Percentiles rank a stretch among this genome's conserved stretches.
Conservation (phyloP, 1,139 yeast genomes). For the Yamadazyma songkhlaensis region DNA sequence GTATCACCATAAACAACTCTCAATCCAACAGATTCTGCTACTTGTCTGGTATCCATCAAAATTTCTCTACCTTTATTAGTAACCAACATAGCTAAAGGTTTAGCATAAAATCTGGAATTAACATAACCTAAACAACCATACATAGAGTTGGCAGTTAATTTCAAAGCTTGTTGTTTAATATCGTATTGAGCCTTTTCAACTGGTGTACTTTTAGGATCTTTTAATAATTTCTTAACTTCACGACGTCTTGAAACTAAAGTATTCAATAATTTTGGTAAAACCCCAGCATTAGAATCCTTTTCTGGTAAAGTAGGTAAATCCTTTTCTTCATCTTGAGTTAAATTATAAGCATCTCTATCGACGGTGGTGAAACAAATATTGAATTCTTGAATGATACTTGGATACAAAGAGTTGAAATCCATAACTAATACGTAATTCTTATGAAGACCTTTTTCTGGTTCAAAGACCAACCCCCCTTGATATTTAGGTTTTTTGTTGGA, state of each 20-base stretch:
- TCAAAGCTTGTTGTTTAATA: constrained; percentile 93
- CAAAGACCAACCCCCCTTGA: constrained; percentile 96
- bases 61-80: constrained; percentile 96
- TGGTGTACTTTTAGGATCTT: constrained; percentile 63
- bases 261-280: constrained; percentile 79
- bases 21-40: constrained; percentile 81
- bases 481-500: constrained; percentile 77
- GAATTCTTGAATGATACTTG: constrained; percentile 94
- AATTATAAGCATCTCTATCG: constrained; percentile 55
- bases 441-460: constrained; percentile 93
- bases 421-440: constrained; percentile 86
- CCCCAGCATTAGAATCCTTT: constrained; percentile 62
- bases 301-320: constrained; percentile 74
- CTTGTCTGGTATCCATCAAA: constrained; percentile 85
- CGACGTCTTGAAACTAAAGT: constrained; percentile 88
- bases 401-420: constrained; percentile 98
- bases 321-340: constrained; percentile 52
- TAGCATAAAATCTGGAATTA: constrained; percentile 90
- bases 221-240: constrained; percentile 84
- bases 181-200: constrained; percentile 79
- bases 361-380: constrained; percentile 98
- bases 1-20: constrained; percentile 98
- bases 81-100: constrained; percentile 93
- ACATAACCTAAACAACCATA: constrained; percentile 97
- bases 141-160: constrained; percentile 97